Evolutionary conservation across 148 eudicot species (phyloP).

Genomic region (Agrostemma githago): DNA sequence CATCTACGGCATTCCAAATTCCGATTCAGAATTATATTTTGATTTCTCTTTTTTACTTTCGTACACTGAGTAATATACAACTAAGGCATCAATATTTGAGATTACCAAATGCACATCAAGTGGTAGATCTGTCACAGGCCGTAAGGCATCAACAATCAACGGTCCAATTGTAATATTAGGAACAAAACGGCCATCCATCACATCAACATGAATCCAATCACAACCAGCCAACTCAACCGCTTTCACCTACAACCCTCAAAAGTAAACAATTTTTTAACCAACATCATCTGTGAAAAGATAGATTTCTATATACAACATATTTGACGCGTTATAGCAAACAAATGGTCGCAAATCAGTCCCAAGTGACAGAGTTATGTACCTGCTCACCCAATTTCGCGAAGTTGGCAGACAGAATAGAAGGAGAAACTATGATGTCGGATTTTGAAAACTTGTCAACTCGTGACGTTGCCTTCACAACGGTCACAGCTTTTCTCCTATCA

Average conservation of each 20-base stretch:
- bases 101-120: constrained; percentile 96
- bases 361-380: constrained; percentile 36
- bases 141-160: constrained; percentile 85
- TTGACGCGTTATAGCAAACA: not conserved
- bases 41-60: not conserved
- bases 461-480: constrained; percentile 69
- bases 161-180: constrained; percentile 99
- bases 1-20: constrained; percentile 51
- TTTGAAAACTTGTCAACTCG: constrained; percentile 95
- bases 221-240: constrained; percentile 98
- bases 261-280: constrained; percentile 16
- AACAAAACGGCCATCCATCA: constrained; percentile 98
- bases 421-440: constrained; percentile 93
- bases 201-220: constrained; percentile 99
- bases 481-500: constrained; percentile 55
- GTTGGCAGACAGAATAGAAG: constrained; percentile 96
- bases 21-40: constrained; percentile 21
- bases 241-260: constrained; percentile 56
- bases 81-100: constrained; percentile 8
- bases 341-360: not conserved
- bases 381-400: constrained; percentile 96
- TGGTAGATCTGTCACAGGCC: constrained; percentile 97
- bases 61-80: constrained; percentile 1
- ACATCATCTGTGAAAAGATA: not conserved
- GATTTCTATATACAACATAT: not conserved